Percentiles rank a stretch among this genome's conserved stretches.
Conservation (phyloP, 2,329 filamentous ascomycete genomes). For the Penicillium digitatum region DNA sequence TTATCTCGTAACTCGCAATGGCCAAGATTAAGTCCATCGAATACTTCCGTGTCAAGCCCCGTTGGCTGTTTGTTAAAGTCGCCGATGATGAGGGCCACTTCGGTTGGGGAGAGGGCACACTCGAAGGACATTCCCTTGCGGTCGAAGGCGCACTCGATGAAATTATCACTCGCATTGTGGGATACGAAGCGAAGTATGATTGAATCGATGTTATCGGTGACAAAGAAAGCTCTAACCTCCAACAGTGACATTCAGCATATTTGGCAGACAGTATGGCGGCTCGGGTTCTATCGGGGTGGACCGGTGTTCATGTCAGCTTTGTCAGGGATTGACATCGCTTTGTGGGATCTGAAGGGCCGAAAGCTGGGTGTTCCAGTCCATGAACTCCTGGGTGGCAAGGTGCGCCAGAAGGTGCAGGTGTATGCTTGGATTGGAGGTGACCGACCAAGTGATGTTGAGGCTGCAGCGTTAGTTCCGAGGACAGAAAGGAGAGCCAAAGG, state of each 20-base stretch:
- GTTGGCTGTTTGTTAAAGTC: conserved; percentile 77
- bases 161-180: conserved; percentile 58
- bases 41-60: conserved; percentile 70
- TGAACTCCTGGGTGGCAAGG: conserved; percentile 68
- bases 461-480: conserved; percentile 43
- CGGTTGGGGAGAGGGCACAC: conserved; percentile 72
- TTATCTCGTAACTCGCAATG: conserved; percentile 43
- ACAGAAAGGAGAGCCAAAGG: background rate
- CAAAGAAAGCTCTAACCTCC: background rate
- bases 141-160: conserved; percentile 71
- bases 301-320: conserved; percentile 77
- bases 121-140: conserved; percentile 70
- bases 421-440: conserved; percentile 79
- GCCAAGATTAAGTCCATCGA: conserved; percentile 63
- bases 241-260: conserved; percentile 74
- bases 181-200: conserved; percentile 65
- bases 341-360: conserved; percentile 74
- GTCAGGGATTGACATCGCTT: conserved; percentile 71
- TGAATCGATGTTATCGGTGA: background rate
- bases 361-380: conserved; percentile 65
- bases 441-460: conserved; percentile 62
- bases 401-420: conserved; percentile 65
- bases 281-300: conserved; percentile 71
- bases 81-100: conserved; percentile 62
- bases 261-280: conserved; percentile 70